Percentiles rank a stretch among this genome's conserved stretches.
Evolutionary conservation across 306 rosid genomes (phyloP).

Genomic region (Vigna mungo): DNA sequence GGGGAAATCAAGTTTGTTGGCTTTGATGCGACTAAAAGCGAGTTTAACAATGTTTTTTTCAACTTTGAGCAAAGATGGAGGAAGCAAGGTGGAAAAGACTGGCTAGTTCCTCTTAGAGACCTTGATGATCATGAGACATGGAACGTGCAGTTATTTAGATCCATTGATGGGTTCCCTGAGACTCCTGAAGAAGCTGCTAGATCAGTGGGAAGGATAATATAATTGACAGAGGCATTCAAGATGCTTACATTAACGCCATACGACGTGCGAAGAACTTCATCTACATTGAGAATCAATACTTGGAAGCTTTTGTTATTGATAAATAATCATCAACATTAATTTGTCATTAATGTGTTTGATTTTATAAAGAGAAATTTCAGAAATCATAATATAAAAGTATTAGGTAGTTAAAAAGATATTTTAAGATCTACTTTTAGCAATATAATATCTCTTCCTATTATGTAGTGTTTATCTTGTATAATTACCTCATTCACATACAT

Average conservation of each 20-base stretch:
- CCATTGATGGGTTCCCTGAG: conserved; percentile 75
- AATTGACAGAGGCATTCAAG: conserved; percentile 70
- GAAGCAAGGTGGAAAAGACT: conserved; percentile 71
- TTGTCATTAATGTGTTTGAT: no score
- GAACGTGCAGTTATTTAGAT: conserved; percentile 74
- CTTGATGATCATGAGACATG: conserved; percentile 71
- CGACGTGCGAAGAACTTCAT: conserved; percentile 67
- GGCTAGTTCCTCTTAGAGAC: conserved; percentile 55
- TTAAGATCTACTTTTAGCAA: no score
- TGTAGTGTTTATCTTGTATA: no score
- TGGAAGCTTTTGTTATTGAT: conserved; percentile 54
- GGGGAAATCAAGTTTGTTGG: no score
- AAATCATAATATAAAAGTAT: no score
- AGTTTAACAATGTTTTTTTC: no score
- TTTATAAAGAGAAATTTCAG: no score
- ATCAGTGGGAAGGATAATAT: conserved; percentile 72
- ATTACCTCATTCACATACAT: no score
- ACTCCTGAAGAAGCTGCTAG: conserved; percentile 70
- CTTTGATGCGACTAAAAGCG: no score
- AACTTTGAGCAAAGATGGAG: conserved; percentile 79
- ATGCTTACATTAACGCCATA: conserved; percentile 71
- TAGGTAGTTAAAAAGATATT: no score
- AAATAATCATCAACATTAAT: no score
- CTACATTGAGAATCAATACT: conserved; percentile 72
- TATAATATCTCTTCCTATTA: no score